phyloP scores from a whole-genome alignment of 768 basidiomycete species.

The Neoboletus subvelutipes region DNA sequence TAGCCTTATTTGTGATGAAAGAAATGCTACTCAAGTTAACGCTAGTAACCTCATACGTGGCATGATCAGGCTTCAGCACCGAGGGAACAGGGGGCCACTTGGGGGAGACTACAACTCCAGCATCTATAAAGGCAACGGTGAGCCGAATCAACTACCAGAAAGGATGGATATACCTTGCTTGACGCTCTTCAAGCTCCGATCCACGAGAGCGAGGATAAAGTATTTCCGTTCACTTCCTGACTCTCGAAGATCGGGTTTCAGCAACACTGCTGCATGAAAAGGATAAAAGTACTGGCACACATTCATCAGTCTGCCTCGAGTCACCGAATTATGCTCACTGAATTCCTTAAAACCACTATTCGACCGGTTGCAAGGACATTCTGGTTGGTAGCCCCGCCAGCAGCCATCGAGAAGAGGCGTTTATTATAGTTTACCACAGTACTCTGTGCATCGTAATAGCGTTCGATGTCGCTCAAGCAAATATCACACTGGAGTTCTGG shows the following conservation, averaged over 20 bases:
- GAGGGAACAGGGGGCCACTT: slow-evolving; percentile 68
- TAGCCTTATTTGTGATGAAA: slow-evolving; percentile 62
- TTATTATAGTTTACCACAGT: slow-evolving; percentile 64
- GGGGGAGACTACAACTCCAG: slow-evolving; percentile 60
- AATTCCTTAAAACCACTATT: slow-evolving; percentile 79
- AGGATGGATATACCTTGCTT: slow-evolving; percentile 44
- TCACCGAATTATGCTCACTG: slow-evolving; percentile 47
- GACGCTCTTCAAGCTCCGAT: slow-evolving; percentile 55
- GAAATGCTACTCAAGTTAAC: slow-evolving; percentile 74
- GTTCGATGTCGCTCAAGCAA: slow-evolving; percentile 71
- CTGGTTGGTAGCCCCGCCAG: slow-evolving; percentile 57
- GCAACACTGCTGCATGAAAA: slow-evolving; percentile 67
- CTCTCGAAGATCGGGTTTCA: slow-evolving; percentile 61
- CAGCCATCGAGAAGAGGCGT: slow-evolving; percentile 57
- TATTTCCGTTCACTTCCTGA: slow-evolving; percentile 55
- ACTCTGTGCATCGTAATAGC: slow-evolving; percentile 70
- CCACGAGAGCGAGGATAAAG: slow-evolving; percentile 71
- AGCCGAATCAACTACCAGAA: not conserved
- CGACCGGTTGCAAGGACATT: slow-evolving; percentile 73
- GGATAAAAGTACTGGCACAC: slow-evolving; percentile 66
- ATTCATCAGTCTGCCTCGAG: not conserved
- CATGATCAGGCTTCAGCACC: slow-evolving; percentile 46
- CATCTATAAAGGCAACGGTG: slow-evolving; percentile 43
- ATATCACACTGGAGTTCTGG: slow-evolving; percentile 65
- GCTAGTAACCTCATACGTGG: slow-evolving; percentile 62